These are phyloP conservation scores for Nemania serpens DNA, from an alignment of 2,329 filamentous ascomycete species.

Conservation along the genomic window DNA sequence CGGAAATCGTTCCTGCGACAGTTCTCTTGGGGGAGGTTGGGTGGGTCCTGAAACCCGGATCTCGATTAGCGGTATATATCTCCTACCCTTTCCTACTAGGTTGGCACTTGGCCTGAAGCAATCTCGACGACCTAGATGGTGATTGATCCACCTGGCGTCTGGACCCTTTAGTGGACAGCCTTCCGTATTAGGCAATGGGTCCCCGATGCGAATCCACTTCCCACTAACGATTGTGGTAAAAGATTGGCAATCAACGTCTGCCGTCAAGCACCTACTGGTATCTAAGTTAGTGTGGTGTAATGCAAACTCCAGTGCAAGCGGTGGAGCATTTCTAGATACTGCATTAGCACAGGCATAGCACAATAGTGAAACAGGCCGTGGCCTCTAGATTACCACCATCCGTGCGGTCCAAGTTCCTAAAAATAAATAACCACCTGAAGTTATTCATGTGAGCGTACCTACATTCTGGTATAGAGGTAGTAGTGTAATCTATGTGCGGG, in stretches of 20 bases:
- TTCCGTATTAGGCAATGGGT: slow-evolving; percentile 23
- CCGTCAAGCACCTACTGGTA: slow-evolving; percentile 1
- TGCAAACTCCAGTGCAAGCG: slow-evolving; percentile 11
- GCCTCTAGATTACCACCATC: slow-evolving; percentile 17
- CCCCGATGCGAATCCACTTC: slow-evolving; percentile 19
- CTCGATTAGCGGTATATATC: slow-evolving; percentile 23
- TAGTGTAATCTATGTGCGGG: no score
- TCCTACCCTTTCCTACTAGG: no score
- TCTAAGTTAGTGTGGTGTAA: slow-evolving; percentile 4
- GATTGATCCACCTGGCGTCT: slow-evolving; percentile 30
- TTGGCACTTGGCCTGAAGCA: slow-evolving; percentile 17
- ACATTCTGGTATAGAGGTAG: no score
- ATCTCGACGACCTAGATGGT: slow-evolving; percentile 25
- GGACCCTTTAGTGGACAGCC: slow-evolving; percentile 18
- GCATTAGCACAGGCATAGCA: slow-evolving; percentile 31
- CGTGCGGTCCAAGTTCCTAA: slow-evolving; percentile 16
- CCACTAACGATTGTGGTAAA: slow-evolving; percentile 15
- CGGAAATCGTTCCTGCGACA: slow-evolving; percentile 38
- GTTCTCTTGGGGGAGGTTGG: slow-evolving; percentile 13
- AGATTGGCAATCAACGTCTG: slow-evolving; percentile 15
- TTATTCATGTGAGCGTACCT: background rate
- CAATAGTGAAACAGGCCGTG: slow-evolving; percentile 38
- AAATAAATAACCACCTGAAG: slow-evolving; percentile 16
- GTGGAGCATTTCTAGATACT: slow-evolving; percentile 17
- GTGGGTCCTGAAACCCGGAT: slow-evolving; percentile 33